These are phyloP conservation scores for Stereocaulon alpinum DNA, from an alignment of 495 filamentous ascomycete species.

Conservation along the genomic window DNA sequence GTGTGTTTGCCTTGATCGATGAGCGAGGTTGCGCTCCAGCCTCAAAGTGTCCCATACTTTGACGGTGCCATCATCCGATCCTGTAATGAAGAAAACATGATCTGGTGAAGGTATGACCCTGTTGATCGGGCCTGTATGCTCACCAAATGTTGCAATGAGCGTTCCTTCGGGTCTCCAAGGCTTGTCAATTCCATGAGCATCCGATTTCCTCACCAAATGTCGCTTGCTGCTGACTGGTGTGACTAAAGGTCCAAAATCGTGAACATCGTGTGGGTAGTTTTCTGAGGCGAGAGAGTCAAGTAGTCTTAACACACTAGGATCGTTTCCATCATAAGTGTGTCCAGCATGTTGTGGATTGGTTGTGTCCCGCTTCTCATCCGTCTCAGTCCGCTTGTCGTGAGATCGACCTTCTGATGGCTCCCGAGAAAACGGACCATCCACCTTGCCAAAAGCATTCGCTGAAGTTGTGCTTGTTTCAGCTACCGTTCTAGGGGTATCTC, in stretches of 20 bases:
- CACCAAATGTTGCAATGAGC: constrained; percentile 76
- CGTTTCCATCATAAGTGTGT: constrained; percentile 78
- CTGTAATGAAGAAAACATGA: constrained; percentile 90
- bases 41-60: constrained; percentile 90
- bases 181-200: constrained; percentile 35
- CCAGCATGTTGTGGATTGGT: constrained; percentile 34
- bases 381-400: neutral
- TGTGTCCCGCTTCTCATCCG: constrained; percentile 25
- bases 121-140: constrained; percentile 76
- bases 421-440: constrained; percentile 56
- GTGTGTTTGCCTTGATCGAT: constrained; percentile 81
- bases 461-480: constrained; percentile 80
- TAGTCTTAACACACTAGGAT: constrained; percentile 76
- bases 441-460: constrained; percentile 72
- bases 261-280: constrained; percentile 71
- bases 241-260: constrained; percentile 67
- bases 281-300: constrained; percentile 83
- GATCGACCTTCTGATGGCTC: constrained; percentile 26
- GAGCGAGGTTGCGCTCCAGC: constrained; percentile 78
- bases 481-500: constrained; percentile 65
- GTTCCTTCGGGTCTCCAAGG: constrained; percentile 78
- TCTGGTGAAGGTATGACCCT: constrained; percentile 77
- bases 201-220: constrained; percentile 52
- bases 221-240: constrained; percentile 53
- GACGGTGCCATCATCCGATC: constrained; percentile 81